Evolutionary conservation across 352 stramenopile genomes (phyloP).

Genomic region (Halophytophthora batemanensis): DNA sequence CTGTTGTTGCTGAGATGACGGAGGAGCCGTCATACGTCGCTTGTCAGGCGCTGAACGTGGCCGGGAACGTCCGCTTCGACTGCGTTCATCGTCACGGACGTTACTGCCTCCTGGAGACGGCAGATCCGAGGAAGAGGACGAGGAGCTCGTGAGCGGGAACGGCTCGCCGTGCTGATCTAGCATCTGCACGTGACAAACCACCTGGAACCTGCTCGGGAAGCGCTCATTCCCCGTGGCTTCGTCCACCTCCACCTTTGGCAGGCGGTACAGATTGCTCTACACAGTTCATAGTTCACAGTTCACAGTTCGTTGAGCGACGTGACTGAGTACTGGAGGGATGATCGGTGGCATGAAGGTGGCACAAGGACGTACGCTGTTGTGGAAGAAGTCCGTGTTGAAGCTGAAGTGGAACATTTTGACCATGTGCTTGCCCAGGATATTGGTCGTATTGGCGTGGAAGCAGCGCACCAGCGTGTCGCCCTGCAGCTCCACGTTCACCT

Average conservation of each 20-base stretch:
- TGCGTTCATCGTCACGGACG: constrained; percentile 15
- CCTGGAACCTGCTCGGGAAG: constrained; percentile 53
- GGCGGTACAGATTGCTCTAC: constrained; percentile 42
- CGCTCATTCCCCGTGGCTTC: constrained; percentile 47
- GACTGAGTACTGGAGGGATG: not conserved
- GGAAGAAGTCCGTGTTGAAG: constrained; percentile 82
- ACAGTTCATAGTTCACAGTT: constrained; percentile 1
- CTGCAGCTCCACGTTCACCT: constrained; percentile 73
- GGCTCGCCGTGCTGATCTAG: constrained; percentile 25
- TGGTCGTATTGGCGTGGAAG: constrained; percentile 70
- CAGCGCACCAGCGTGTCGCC: constrained; percentile 67
- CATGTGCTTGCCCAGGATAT: constrained; percentile 76
- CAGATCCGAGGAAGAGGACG: constrained; percentile 18
- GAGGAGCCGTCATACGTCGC: constrained; percentile 26
- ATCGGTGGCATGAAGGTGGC: not conserved
- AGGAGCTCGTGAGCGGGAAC: constrained; percentile 14
- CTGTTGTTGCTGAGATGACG: constrained; percentile 14
- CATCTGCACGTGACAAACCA: constrained; percentile 52
- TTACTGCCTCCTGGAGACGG: constrained; percentile 22
- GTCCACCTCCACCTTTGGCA: constrained; percentile 62
- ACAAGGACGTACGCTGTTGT: constrained; percentile 46
- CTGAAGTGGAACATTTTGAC: constrained; percentile 86
- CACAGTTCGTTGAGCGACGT: not conserved
- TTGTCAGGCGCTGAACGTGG: constrained; percentile 20
- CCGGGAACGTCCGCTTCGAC: constrained; percentile 8